Conservation (phyloP, 345 rosid genomes). For the Sisymbrium irio region DNA sequence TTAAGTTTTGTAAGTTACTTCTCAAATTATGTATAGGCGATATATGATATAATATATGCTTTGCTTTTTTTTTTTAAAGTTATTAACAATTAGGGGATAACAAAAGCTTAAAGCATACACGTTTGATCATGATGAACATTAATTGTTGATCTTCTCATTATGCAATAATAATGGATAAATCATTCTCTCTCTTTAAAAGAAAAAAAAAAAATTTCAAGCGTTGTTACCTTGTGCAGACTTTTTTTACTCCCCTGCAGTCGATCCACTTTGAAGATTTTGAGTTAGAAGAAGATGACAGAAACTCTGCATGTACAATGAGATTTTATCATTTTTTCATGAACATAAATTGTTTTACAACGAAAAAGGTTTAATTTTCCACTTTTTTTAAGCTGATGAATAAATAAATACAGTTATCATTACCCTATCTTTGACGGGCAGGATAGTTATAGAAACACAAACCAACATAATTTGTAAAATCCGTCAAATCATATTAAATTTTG, state of each 20-base stretch:
- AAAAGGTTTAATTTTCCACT: not conserved
- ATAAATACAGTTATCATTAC: not conserved
- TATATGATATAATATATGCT: not conserved
- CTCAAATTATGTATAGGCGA: not conserved
- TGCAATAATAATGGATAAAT: too few species aligned
- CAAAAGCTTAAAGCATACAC: not conserved
- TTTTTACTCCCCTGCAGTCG: too few species aligned
- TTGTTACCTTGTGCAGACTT: not conserved
- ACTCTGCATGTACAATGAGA: too few species aligned
- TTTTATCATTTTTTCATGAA: too few species aligned
- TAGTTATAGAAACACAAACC: not conserved
- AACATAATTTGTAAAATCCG: not conserved
- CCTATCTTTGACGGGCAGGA: not conserved
- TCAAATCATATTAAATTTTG: not conserved
- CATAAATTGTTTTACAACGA: too few species aligned
- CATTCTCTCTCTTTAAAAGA: too few species aligned
- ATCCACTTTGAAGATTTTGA: not conserved
- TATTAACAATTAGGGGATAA: not conserved
- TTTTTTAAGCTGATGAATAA: not conserved
- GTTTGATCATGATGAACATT: not conserved
- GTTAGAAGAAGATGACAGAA: too few species aligned
- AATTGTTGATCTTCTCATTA: too few species aligned
- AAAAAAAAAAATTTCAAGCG: too few species aligned
- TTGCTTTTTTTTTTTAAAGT: not conserved
- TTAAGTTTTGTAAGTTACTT: not conserved